A percentile compares a stretch with the other conserved stretches of the same genome.
phyloP scores from a whole-genome alignment of 176 grass and related monocot genomes.

The Eragrostis nindensis region DNA sequence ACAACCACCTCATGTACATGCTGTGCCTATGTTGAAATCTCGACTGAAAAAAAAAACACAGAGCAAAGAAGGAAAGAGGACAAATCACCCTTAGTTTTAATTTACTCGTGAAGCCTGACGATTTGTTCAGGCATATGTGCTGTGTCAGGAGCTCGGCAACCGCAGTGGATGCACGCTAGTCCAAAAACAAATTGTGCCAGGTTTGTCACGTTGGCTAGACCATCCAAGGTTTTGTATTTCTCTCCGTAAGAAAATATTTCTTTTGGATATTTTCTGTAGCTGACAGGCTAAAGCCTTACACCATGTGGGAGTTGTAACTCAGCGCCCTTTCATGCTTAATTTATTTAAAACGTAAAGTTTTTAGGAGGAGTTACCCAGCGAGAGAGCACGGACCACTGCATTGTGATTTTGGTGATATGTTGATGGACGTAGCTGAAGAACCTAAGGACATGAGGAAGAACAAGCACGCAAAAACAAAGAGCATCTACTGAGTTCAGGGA shows the following conservation, averaged over 20 bases:
- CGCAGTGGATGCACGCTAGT: slow-evolving; percentile 12
- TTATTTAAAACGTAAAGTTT: slow-evolving; percentile 17
- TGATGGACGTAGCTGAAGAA: slow-evolving; percentile 36
- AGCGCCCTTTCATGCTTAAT: slow-evolving; percentile 29
- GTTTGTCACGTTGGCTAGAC: slow-evolving; percentile 25
- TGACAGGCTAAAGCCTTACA: slow-evolving; percentile 3
- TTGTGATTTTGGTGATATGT: slow-evolving; percentile 19
- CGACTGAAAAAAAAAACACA: background rate
- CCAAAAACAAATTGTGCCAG: slow-evolving; percentile 2
- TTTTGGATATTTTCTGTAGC: slow-evolving; percentile 16
- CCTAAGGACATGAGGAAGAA: slow-evolving; percentile 24
- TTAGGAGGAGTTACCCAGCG: background rate
- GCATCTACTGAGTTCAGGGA: slow-evolving; percentile 12
- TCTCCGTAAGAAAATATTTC: background rate
- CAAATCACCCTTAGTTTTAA: slow-evolving; percentile 18
- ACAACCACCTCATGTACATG: background rate
- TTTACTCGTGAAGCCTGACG: slow-evolving; percentile 28
- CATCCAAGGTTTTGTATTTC: slow-evolving; percentile 27
- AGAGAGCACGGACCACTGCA: slow-evolving; percentile 21
- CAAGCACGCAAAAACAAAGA: slow-evolving; percentile 27
- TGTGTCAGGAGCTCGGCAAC: slow-evolving; percentile 38
- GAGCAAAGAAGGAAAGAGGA: slow-evolving; percentile 15
- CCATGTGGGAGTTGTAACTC: slow-evolving; percentile 44
- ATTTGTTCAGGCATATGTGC: slow-evolving; percentile 36
- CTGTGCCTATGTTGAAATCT: slow-evolving; percentile 18